Base-by-base conservation (phyloP, 1,284 basidiomycete species). In the Cryptococcus sp. region DNA sequence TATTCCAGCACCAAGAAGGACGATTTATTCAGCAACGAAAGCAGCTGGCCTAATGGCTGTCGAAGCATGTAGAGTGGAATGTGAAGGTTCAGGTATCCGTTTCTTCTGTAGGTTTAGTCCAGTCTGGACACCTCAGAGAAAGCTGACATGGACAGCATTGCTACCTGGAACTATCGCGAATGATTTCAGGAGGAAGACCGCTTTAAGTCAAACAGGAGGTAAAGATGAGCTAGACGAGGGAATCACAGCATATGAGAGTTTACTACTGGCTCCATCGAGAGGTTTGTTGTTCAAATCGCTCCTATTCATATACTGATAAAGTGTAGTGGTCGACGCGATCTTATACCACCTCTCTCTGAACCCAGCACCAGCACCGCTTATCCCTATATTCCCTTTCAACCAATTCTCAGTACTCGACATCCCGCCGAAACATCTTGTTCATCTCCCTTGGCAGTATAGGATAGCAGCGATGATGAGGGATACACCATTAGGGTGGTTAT, bases 21-120 rank as follows among this genome's bases (percentile, higher is more conserved):
- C 88, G 0, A 77, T 97, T 33, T 97, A 97, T 73, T 84, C 83
- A 0, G 85, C 90, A 0, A 89, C 88, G 4, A 97, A 97, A 73
- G 80, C 87, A 2, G 87, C 89, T 0, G 87, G 87, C 2, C 81
- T 90, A 47, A 73, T 87, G 45, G 84, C 91, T 56, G 90, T 89
- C 74, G 71, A 71, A 85, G 89, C 73, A 79, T 87, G 4, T 81
- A 90, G 95, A 51, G 72, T 76, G 35, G 76, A 79, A 58, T 70
- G 78, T 50, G 67, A 73, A 35, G 74, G 74, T 0, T 61, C 65
- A 32, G 76, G 76, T 6, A 70, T 78, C 31, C 64, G 74, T 34
- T 77, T 77, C 64, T 70, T 76, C 57, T 70, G 72, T 74, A 45
- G 57, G 72, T 66, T 41, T 4, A 11, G 82, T 89, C 61, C 52